Conservation (phyloP, 169 alveolate genomes). For the Plasmodium berghei region DNA sequence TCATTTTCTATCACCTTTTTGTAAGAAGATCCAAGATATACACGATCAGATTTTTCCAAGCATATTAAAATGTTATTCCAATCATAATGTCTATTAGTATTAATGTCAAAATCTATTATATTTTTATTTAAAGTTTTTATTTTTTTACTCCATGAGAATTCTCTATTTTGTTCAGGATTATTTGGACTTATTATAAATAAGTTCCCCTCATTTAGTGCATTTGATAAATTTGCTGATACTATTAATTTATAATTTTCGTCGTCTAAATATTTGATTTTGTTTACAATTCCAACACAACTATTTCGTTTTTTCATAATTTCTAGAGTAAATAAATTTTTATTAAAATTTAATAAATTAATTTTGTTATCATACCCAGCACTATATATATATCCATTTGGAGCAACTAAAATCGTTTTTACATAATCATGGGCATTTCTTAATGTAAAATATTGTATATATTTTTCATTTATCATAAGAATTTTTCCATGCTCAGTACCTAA, state of each 20-base stretch:
- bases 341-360: constrained; percentile 34
- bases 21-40: constrained; percentile 59
- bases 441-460: constrained; percentile 45
- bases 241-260: constrained; percentile 51
- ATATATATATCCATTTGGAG: constrained; percentile 64
- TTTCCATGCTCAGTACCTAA: constrained; percentile 57
- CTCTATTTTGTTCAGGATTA: constrained; percentile 71
- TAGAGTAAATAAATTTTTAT: constrained; percentile 46
- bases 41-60: constrained; percentile 31
- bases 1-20: constrained; percentile 33
- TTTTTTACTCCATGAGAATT: constrained; percentile 60
- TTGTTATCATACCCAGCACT: constrained; percentile 70
- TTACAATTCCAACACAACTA: constrained; percentile 59
- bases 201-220: constrained; percentile 39
- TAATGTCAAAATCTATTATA: constrained; percentile 66
- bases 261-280: constrained; percentile 53
- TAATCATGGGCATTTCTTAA: constrained; percentile 37
- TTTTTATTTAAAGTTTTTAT: constrained; percentile 32
- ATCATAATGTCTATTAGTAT: constrained; percentile 67
- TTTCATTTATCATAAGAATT: constrained; percentile 44
- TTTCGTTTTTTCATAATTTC: constrained; percentile 52
- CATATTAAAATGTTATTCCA: constrained; percentile 72
- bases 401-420: constrained; percentile 57
- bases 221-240: constrained; percentile 47
- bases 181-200: constrained; percentile 56